phyloP scores from a whole-genome alignment of 768 basidiomycete species.

The Suillus decipiens region DNA sequence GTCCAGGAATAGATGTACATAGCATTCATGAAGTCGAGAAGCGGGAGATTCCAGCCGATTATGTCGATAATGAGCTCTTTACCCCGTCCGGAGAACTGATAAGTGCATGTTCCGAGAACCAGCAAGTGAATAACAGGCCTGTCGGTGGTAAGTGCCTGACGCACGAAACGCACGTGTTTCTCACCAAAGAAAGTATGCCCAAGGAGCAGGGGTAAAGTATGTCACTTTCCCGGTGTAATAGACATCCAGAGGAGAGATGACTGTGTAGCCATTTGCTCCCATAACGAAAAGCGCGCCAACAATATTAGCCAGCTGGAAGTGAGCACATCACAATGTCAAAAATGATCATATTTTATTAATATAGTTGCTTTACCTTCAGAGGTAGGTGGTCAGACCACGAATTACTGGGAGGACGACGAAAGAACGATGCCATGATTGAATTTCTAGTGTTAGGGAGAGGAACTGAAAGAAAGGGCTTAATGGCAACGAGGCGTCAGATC shows the following conservation, averaged over 20 bases:
- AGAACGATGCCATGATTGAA: slow-evolving; percentile 27
- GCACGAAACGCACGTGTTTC: slow-evolving; percentile 15
- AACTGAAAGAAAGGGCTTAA: slow-evolving; percentile 13
- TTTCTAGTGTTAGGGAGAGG: slow-evolving; percentile 10
- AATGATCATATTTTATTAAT: neutral
- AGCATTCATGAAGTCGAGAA: slow-evolving; percentile 63
- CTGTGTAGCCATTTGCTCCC: slow-evolving; percentile 61
- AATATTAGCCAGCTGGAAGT: slow-evolving; percentile 51
- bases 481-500: slow-evolving; percentile 13
- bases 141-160: slow-evolving; percentile 6
- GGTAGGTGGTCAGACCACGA: slow-evolving; percentile 51
- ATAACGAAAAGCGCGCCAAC: slow-evolving; percentile 56
- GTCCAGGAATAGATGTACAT: slow-evolving; percentile 66
- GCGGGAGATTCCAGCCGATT: slow-evolving; percentile 65
- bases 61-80: slow-evolving; percentile 61
- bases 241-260: slow-evolving; percentile 52
- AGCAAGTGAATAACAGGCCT: slow-evolving; percentile 68
- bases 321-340: slow-evolving; percentile 12
- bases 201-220: slow-evolving; percentile 67
- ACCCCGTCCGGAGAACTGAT: slow-evolving; percentile 56
- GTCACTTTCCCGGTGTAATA: slow-evolving; percentile 57
- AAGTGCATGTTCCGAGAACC: slow-evolving; percentile 64
- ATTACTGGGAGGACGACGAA: slow-evolving; percentile 19
- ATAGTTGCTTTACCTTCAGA: slow-evolving; percentile 48
- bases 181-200: slow-evolving; percentile 64